These are phyloP conservation scores for Pseudogymnoascus sp. DNA, from an alignment of 2,329 filamentous ascomycete genomes.

Conservation along the genomic window DNA sequence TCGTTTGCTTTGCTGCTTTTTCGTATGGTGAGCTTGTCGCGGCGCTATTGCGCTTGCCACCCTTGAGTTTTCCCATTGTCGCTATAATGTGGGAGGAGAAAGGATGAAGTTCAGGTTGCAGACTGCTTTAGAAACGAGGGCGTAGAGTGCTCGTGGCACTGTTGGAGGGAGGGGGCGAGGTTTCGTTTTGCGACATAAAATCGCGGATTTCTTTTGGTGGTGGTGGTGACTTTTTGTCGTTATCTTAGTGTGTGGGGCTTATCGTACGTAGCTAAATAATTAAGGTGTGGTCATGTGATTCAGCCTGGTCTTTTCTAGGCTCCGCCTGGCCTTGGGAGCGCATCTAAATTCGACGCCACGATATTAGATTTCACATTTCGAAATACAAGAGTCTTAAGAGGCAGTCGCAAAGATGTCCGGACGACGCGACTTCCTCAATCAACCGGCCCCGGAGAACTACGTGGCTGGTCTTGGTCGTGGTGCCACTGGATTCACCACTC, in stretches of 20 bases:
- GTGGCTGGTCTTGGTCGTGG: conserved; percentile 96
- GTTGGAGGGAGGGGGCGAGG: not conserved
- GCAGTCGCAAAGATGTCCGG: conserved; percentile 25
- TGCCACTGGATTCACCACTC: conserved; percentile 95
- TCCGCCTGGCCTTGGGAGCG: not conserved
- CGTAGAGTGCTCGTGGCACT: not conserved
- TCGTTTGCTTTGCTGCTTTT: conserved; percentile 33
- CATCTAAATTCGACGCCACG: not conserved
- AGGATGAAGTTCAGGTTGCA: not conserved
- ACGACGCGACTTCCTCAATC: conserved; percentile 80
- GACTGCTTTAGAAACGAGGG: not conserved
- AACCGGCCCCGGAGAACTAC: conserved; percentile 78
- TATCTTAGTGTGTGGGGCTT: conserved; percentile 10
- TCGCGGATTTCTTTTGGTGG: conserved; percentile 5
- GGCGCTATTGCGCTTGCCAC: conserved; percentile 27
- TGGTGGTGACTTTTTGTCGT: conserved; percentile 6
- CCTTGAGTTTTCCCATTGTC: conserved; percentile 29
- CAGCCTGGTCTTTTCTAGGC: conserved; percentile 7
- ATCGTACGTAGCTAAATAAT: not conserved
- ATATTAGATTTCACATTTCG: not conserved
- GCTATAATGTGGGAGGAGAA: not conserved
- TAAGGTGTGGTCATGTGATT: not conserved
- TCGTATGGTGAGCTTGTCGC: conserved; percentile 22
- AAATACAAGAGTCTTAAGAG: not conserved
- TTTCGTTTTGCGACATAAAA: not conserved